phyloP scores from a whole-genome alignment of 768 basidiomycete genomes.

The Pleurotus platypus region DNA sequence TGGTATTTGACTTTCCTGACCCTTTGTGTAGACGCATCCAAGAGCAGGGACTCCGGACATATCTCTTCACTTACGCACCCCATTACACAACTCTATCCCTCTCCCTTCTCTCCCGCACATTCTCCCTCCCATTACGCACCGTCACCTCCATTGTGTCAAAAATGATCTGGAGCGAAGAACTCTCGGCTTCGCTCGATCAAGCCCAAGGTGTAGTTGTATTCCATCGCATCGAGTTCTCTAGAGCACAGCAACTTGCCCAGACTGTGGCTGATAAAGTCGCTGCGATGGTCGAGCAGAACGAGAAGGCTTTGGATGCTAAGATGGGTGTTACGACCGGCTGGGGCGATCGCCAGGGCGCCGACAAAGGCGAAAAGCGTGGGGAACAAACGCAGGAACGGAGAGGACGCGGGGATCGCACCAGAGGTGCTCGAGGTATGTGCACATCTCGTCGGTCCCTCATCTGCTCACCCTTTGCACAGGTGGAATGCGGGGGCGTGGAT shows the following conservation, averaged over 20 bases:
- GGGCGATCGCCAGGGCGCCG: conserved; percentile 66
- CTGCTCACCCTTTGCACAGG: conserved; percentile 31
- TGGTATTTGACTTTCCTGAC: conserved; percentile 1
- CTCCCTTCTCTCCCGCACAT: conserved; percentile 80
- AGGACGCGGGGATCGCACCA: conserved; percentile 67
- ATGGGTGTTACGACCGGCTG: conserved; percentile 65
- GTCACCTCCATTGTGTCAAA: conserved; percentile 93
- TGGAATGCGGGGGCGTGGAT: conserved; percentile 64
- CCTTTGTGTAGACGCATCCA: conserved; percentile 77
- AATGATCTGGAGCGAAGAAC: conserved; percentile 98
- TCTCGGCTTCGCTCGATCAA: conserved; percentile 90
- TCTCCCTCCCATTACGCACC: conserved; percentile 74
- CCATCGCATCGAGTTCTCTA: conserved; percentile 86
- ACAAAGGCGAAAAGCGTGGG: conserved; percentile 74
- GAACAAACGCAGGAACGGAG: conserved; percentile 78
- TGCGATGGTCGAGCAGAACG: conserved; percentile 86
- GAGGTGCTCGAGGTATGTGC: conserved; percentile 57
- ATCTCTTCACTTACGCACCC: conserved; percentile 96
- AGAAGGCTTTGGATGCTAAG: conserved; percentile 83
- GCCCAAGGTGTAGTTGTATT: conserved; percentile 88
- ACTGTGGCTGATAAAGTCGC: conserved; percentile 85
- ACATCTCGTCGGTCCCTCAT: not conserved
- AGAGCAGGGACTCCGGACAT: conserved; percentile 94
- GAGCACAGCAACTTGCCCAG: conserved; percentile 87
- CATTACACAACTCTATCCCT: conserved; percentile 92